A percentile compares a stretch with the other conserved stretches of the same genome.
Evolutionary conservation across 441 rosid species (phyloP).

Genomic region (Codiaeum variegatum): DNA sequence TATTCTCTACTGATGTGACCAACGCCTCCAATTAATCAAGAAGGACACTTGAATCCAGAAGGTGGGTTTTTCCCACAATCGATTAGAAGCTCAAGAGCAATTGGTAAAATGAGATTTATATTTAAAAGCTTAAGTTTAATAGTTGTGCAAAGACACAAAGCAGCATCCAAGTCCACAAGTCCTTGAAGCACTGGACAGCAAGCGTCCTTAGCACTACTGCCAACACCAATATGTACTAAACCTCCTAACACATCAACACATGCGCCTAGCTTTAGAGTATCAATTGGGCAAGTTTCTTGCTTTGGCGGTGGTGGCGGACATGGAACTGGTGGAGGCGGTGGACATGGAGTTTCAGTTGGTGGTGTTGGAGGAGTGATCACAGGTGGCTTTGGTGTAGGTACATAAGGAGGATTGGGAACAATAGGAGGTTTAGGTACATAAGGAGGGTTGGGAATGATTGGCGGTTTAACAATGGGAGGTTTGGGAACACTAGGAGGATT

Average conservation of each 20-base stretch:
- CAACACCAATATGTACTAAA: conserved; percentile 53
- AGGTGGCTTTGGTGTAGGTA: conserved; percentile 16
- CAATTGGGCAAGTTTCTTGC: conserved; percentile 55
- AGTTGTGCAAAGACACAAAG: conserved; percentile 77
- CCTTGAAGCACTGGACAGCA: conserved; percentile 79
- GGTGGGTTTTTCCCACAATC: conserved; percentile 79
- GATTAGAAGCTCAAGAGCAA: conserved; percentile 71
- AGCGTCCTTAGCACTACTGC: conserved; percentile 53
- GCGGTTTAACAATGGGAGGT: conserved; percentile 19
- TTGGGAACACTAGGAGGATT: conserved; percentile 25
- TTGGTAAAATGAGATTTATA: conserved; percentile 49
- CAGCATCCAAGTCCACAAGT: conserved; percentile 65
- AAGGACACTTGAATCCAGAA: conserved; percentile 55
- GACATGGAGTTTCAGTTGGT: conserved; percentile 39
- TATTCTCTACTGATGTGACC: background rate
- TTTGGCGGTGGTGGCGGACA: conserved; percentile 45
- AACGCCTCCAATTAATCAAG: conserved; percentile 17
- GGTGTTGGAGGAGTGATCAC: conserved; percentile 11
- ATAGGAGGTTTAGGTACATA: conserved; percentile 18
- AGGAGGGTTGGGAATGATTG: conserved; percentile 23
- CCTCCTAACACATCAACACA: conserved; percentile 78
- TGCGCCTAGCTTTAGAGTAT: conserved; percentile 65
- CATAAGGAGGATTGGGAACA: conserved; percentile 24
- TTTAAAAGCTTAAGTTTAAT: conserved; percentile 68
- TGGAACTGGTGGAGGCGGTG: conserved; percentile 42